These are phyloP conservation scores for Tulasnella sp. DNA, from an alignment of 768 basidiomycete species.

Conservation along the genomic window DNA sequence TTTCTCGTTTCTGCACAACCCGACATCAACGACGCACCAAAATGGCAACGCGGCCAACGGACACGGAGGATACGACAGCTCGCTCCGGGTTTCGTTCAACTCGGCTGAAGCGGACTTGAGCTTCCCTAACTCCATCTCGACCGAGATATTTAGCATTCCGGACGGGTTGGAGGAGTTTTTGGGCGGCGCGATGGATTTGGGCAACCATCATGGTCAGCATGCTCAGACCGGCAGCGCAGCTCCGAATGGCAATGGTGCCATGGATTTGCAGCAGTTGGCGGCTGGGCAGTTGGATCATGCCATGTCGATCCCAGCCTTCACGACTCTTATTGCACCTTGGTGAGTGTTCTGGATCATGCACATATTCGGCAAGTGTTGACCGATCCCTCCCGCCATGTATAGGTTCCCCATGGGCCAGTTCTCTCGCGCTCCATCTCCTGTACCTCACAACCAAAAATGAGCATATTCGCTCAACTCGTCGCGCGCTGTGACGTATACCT, in stretches of 20 bases:
- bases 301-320: not conserved
- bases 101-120: constrained; percentile 17
- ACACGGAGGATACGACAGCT: not conserved
- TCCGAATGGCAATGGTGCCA: constrained; percentile 5
- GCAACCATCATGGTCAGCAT: not conserved
- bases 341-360: not conserved
- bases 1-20: not conserved
- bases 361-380: not conserved
- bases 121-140: constrained; percentile 14
- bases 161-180: constrained; percentile 17
- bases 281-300: not conserved
- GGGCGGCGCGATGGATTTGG: constrained; percentile 7
- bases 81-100: constrained; percentile 17
- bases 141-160: constrained; percentile 15
- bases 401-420: constrained; percentile 14
- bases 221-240: not conserved
- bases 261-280: not conserved
- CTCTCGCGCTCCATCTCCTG: constrained; percentile 11
- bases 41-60: not conserved
- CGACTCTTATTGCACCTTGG: constrained; percentile 13
- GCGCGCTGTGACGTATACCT: not conserved
- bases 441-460: constrained; percentile 1
- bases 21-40: not conserved
- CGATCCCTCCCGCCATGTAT: not conserved
- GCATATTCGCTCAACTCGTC: not conserved